A percentile compares a stretch with the other conserved stretches of the same genome.
Evolutionary conservation across 2,329 filamentous ascomycete genomes (phyloP).

Genomic region (Huntiella abstrusa): DNA sequence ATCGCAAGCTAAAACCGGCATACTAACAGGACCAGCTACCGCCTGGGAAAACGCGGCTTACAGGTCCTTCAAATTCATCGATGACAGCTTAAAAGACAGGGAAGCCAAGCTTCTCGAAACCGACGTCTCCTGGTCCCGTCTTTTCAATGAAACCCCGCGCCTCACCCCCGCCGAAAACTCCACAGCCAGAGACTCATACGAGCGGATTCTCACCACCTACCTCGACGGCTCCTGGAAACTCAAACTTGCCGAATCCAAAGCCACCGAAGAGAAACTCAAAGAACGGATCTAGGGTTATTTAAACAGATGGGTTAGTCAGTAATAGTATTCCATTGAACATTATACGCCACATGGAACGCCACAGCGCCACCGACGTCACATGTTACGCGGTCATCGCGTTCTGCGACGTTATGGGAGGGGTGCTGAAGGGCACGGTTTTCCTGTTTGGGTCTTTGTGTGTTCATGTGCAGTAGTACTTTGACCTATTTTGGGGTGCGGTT

Average conservation of each 20-base stretch:
- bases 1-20: background rate
- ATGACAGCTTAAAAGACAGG: slow-evolving; percentile 29
- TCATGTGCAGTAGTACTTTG: no score
- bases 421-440: no score
- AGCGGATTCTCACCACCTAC: slow-evolving; percentile 20
- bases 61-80: slow-evolving; percentile 46
- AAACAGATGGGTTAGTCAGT: background rate
- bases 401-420: no score
- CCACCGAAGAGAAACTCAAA: no score
- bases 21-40: slow-evolving; percentile 31
- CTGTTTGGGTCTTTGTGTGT: no score
- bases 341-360: no score
- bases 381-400: no score
- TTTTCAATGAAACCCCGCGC: slow-evolving; percentile 22
- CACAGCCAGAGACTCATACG: slow-evolving; percentile 23
- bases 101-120: slow-evolving; percentile 31
- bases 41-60: slow-evolving; percentile 59
- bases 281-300: background rate
- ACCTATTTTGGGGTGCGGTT: no score
- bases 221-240: slow-evolving; percentile 13
- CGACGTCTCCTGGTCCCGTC: slow-evolving; percentile 26
- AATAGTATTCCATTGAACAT: no score
- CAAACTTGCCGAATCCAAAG: background rate
- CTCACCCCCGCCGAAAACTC: slow-evolving; percentile 28
- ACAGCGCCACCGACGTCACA: no score